Evolutionary conservation across 2,329 filamentous ascomycete genomes (phyloP), one percentile per base, ranked within the genome.

Genomic region (Pseudopyrenochaeta lycopersici): DNA sequence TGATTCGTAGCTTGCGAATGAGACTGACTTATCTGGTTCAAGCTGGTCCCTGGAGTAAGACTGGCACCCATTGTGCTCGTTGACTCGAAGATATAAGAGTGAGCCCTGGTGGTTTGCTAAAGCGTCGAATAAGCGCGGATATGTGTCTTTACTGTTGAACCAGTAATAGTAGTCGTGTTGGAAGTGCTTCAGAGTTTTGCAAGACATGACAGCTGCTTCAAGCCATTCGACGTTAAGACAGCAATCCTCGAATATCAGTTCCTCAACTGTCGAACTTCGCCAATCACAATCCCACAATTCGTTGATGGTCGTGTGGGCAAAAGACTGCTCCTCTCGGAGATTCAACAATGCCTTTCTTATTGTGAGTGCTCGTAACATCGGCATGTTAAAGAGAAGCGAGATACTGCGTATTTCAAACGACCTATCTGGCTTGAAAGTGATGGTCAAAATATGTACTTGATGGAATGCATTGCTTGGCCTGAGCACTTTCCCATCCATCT

Each of bases 41-140:
- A 18, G 35, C 27, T 35, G 35, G 7, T 20, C 14, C 3, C 5
- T n/a, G 12, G 35, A 31, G 35, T 31, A 40, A 2, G 23, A 4
- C 17, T 42, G 27, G 15, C 36, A 46, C 27, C 44, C 44, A 23
- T 46, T 38, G n/a, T 36, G 15, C 33, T 46, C 44, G 32, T 36
- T 46, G 31, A 38, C 38, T n/a, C 33, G 30, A 15, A 46, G 17
- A 21, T 46, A 15, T 12, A 15, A 5, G 9, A 46, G 17, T 15
- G 44, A 23, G 7, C n/a, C 20, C 14, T 29, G 15, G 23, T 46
- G 44, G 7, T 12, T 35, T 14, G 4, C 12, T 18, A 46, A 15
- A 10, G 44, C 44, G 10, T 23, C 6, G 7, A 18, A n/a, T 15
- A 46, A n/a, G 10, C 9, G 14, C 21, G 31, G 15, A 17, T 38